Evolutionary conservation across 352 stramenopile genomes (phyloP).

Genomic region (Pilasporangium apinafurcum): DNA sequence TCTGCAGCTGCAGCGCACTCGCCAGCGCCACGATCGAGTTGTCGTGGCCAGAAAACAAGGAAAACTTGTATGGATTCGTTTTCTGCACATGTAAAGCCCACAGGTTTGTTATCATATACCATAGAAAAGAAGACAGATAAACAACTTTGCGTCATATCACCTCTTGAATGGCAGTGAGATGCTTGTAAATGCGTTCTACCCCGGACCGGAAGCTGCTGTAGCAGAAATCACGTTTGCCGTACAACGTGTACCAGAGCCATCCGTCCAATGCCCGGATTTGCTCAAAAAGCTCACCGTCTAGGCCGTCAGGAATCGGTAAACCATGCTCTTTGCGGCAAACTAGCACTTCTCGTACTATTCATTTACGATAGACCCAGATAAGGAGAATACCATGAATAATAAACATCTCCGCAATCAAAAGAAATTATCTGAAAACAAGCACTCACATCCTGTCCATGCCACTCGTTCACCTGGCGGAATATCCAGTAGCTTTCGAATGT

Average conservation of each 20-base stretch:
- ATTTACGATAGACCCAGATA: not conserved
- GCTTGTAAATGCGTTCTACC: constrained; percentile 46
- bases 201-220: constrained; percentile 47
- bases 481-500: constrained; percentile 40
- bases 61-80: constrained; percentile 35
- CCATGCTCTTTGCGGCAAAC: constrained; percentile 58
- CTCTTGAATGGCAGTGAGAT: constrained; percentile 33
- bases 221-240: constrained; percentile 64
- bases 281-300: constrained; percentile 50
- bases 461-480: constrained; percentile 26
- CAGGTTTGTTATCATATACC: not conserved
- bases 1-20: constrained; percentile 52
- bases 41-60: constrained; percentile 75
- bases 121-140: constrained; percentile 1
- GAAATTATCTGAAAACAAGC: too few species aligned
- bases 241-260: constrained; percentile 72
- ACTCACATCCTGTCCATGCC: constrained; percentile 65
- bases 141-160: constrained; percentile 6
- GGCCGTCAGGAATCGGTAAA: constrained; percentile 40
- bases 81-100: constrained; percentile 2
- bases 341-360: constrained; percentile 66
- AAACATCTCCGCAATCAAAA: not conserved
- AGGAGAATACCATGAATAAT: constrained; percentile 1
- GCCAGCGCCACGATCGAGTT: constrained; percentile 74
- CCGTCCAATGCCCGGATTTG: constrained; percentile 61